These are phyloP conservation scores for Metahyphopichia silvanorum DNA, from an alignment of 805 yeast species.

Conservation along the genomic window DNA sequence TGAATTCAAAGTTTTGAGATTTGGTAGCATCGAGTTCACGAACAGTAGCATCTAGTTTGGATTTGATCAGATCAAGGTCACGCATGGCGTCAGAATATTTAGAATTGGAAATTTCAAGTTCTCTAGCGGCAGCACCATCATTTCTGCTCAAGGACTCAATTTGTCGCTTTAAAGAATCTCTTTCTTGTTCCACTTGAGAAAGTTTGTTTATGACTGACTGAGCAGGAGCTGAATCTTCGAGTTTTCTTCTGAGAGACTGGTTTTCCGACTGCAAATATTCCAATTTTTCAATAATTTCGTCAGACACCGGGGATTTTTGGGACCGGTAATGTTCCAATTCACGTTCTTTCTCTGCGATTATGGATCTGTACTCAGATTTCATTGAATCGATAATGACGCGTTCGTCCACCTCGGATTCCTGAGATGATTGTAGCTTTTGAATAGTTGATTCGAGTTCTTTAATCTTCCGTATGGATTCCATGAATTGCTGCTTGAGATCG, in stretches of 20 bases:
- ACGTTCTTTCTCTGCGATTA: constrained; percentile 5
- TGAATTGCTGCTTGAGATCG: constrained; percentile 24
- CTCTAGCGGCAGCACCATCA: not conserved
- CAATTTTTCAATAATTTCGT: constrained; percentile 12
- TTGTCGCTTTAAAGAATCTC: constrained; percentile 4
- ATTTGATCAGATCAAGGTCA: constrained; percentile 1
- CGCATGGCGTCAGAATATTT: not conserved
- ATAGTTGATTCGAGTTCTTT: constrained; percentile 8
- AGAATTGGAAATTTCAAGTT: not conserved
- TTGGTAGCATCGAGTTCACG: too few relatives aligned
- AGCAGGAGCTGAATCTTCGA: too few relatives aligned
- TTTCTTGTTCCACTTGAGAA: too few relatives aligned
- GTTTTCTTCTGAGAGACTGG: constrained; percentile 14
- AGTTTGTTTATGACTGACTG: too few relatives aligned
- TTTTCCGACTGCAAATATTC: constrained; percentile 16
- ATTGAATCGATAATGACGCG: constrained; percentile 4
- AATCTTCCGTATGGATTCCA: constrained; percentile 11
- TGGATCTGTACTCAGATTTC: constrained; percentile 6
- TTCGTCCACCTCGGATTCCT: constrained; percentile 4
- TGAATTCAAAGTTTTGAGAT: not conserved
- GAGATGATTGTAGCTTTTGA: constrained; percentile 6
- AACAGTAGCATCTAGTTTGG: not conserved
- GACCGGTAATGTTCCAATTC: constrained; percentile 6
- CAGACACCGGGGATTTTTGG: constrained; percentile 6
- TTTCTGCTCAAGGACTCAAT: constrained; percentile 1